Conservation (phyloP, 1,284 basidiomycete genomes). For the Phylloboletellus chloephorus region DNA sequence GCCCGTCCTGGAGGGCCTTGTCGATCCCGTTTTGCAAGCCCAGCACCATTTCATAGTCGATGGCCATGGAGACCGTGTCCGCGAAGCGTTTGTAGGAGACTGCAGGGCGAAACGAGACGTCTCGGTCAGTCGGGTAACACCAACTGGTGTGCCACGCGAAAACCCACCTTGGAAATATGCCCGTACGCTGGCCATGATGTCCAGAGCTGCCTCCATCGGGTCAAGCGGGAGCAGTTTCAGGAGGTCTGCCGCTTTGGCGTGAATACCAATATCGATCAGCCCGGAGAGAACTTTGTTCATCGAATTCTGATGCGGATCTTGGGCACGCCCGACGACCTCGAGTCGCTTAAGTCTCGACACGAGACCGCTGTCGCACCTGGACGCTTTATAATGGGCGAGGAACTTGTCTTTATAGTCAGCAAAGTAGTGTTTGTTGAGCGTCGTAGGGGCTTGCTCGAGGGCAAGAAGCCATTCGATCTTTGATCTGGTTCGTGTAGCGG, state of each 20-base stretch:
- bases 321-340: too few species aligned
- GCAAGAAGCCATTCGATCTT: conserved; percentile 48
- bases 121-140: too few species aligned
- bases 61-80: conserved; percentile 57
- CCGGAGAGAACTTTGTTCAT: conserved; percentile 35
- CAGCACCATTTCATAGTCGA: conserved; percentile 57
- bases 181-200: conserved; percentile 65
- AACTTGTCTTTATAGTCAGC: conserved; percentile 55
- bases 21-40: conserved; percentile 41
- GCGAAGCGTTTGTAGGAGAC: conserved; percentile 66
- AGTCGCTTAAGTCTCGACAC: conserved; percentile 8
- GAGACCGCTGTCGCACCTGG: conserved; percentile 33
- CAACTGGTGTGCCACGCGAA: not conserved
- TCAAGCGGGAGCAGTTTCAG: conserved; percentile 51
- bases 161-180: conserved; percentile 66
- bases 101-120: conserved; percentile 26
- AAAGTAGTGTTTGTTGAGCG: conserved; percentile 56
- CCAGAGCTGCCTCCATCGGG: conserved; percentile 48
- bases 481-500: conserved; percentile 36
- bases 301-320: not conserved
- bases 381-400: conserved; percentile 42
- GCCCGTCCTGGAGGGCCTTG: conserved; percentile 42
- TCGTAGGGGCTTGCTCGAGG: conserved; percentile 50
- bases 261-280: conserved; percentile 43
- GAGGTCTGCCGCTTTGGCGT: conserved; percentile 39